Evolutionary conservation across 768 basidiomycete genomes (phyloP).

Genomic region (Amanita muscaria): DNA sequence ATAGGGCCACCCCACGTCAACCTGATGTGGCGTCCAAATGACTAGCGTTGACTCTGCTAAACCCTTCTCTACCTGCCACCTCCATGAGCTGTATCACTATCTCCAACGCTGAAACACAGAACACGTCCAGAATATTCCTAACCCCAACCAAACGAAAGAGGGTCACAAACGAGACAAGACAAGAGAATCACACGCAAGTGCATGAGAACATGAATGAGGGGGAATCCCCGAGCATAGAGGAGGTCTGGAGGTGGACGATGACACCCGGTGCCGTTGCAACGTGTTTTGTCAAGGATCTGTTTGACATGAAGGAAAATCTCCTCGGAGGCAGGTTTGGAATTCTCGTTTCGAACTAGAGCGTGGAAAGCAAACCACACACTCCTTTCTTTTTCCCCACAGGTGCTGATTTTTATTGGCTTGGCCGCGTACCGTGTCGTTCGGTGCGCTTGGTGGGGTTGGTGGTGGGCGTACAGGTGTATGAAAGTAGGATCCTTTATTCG

Average conservation of each 20-base stretch:
- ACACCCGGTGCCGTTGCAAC: constrained; percentile 44
- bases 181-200: not conserved
- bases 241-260: constrained; percentile 48
- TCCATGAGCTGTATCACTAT: constrained; percentile 11
- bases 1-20: too few species aligned
- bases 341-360: not conserved
- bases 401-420: constrained; percentile 62
- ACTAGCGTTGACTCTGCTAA: too few species aligned
- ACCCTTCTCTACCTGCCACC: too few species aligned
- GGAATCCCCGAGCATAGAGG: constrained; percentile 9
- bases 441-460: constrained; percentile 55
- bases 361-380: too few species aligned
- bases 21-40: too few species aligned
- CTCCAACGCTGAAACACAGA: constrained; percentile 3
- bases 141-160: constrained; percentile 10
- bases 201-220: not conserved
- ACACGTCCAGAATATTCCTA: constrained; percentile 7
- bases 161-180: constrained; percentile 1
- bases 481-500: constrained; percentile 51
- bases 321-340: constrained; percentile 19
- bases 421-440: constrained; percentile 59
- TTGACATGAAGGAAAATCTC: constrained; percentile 32
- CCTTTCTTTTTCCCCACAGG: constrained; percentile 22
- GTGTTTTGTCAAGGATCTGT: constrained; percentile 47
- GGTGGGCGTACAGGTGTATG: constrained; percentile 52